These are phyloP conservation scores for Biscogniauxia sp. DNA, from an alignment of 2,329 filamentous ascomycete species.

Conservation along the genomic window DNA sequence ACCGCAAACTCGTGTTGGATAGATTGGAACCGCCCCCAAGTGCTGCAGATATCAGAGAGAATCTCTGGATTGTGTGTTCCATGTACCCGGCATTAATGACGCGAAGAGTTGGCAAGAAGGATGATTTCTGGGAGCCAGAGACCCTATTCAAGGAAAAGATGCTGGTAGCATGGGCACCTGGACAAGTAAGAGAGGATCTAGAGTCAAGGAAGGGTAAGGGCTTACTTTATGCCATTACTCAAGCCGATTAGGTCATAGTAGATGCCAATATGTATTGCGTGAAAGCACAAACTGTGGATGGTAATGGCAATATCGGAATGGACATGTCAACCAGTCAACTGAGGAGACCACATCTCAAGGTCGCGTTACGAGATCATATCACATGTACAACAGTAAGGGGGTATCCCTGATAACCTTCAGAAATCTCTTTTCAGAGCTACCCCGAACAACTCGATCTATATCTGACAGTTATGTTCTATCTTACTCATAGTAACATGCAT, in stretches of 20 bases:
- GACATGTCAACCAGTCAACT: too few species aligned
- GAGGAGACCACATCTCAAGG: too few species aligned
- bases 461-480: too few species aligned
- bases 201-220: neutral
- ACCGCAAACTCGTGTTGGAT: conserved; percentile 27
- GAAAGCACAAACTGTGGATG: too few species aligned
- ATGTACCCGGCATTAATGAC: conserved; percentile 37
- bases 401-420: too few species aligned
- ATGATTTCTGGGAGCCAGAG: conserved; percentile 33
- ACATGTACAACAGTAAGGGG: too few species aligned
- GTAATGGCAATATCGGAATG: too few species aligned
- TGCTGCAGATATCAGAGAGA: conserved; percentile 30
- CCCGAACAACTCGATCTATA: too few species aligned
- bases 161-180: conserved; percentile 36
- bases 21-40: neutral
- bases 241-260: neutral
- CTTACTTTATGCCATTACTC: neutral
- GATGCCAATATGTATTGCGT: neutral
- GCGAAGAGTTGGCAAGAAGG: conserved; percentile 34
- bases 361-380: too few species aligned
- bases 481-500: too few species aligned
- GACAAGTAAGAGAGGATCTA: neutral
- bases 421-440: too few species aligned
- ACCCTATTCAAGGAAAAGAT: conserved; percentile 38
- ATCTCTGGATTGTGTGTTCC: conserved; percentile 36